Evolutionary conservation across 202 grass and related monocot species (phyloP).

Genomic region (Zizania palustris): DNA sequence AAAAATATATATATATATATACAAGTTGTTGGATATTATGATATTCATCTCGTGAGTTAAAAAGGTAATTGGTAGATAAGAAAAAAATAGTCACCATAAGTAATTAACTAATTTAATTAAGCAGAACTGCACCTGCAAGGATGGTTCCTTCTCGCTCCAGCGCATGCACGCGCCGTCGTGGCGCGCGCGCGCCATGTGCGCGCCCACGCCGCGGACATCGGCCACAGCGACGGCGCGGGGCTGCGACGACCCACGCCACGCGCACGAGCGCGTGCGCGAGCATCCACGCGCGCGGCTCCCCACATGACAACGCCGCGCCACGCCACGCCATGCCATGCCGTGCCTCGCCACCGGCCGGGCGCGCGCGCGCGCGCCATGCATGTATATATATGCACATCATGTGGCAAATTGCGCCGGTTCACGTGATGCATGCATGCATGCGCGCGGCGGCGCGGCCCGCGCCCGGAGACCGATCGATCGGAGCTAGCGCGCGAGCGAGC

Average conservation of each 20-base stretch:
- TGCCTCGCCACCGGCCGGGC: background rate
- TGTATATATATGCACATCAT: too few species aligned
- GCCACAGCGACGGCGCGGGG: constrained; percentile 23
- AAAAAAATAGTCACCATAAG: too few species aligned
- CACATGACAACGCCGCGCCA: constrained; percentile 11
- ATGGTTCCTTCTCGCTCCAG: background rate
- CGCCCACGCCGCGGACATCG: constrained; percentile 50
- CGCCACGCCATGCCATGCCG: too few species aligned
- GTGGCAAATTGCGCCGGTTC: background rate
- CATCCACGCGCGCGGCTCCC: background rate
- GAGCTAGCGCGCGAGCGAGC: background rate
- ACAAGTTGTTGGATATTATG: too few species aligned
- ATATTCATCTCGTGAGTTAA: too few species aligned
- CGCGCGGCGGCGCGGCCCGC: background rate
- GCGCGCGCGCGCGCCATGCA: background rate
- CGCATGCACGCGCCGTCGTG: constrained; percentile 15
- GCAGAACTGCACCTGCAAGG: too few species aligned
- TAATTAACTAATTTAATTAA: too few species aligned
- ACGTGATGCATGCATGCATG: too few species aligned
- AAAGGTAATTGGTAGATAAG: too few species aligned
- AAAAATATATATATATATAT: too few species aligned
- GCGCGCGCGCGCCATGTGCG: constrained; percentile 55
- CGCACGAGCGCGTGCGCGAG: background rate
- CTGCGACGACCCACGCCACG: constrained; percentile 20
- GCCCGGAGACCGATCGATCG: too few species aligned